Base-by-base conservation (phyloP, 306 rosid genomes). In the Sechiopsis laciniata region DNA sequence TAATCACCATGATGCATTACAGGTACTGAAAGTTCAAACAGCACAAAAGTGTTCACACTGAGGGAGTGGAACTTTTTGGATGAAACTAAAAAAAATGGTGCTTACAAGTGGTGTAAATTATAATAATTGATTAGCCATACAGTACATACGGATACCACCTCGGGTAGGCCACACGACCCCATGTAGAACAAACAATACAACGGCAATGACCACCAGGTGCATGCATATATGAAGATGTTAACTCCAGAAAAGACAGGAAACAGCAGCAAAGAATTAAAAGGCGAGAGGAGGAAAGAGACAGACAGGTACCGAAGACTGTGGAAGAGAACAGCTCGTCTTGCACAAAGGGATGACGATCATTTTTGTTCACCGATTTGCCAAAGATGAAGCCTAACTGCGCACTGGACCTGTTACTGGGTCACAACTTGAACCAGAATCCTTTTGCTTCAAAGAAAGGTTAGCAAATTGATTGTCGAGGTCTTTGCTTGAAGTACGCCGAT, bases 401-500 rank as follows among this genome's bases (percentile, higher is more conserved):
- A 91, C 88, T 57, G 91, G 81, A 62, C 96, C 97, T 7, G 86
- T 85, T 6, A 82, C 82, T 13, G 99, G 83, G 82, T 88, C 97
- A 46, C 84, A 90, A 70, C 92, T 88, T 56, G 97, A 86, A 77
- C 77, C 88, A 76, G 85, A 77, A 65, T 89, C 99, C 90, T 89
- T 85, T 86, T 88, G 93, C 82, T 87, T 89, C 85, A 95, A 77
- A 67, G 97, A 88, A 55, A 95, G 96, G 78, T 85, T 91, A 16
- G 96, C 86, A 72, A 95, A 85, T 80, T 95, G 99, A 72, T 87
- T 89, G 55, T 95, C 97, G 2, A 91, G 90, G 88, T 95, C 99
- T 78, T 87, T 84, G 96, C 99, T 91, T 78, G 83, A 86, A 22
- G 84, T 72, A 78, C 97, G 95, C 71, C 96, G 86, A 62, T 88